A percentile compares a stretch with the other conserved stretches of the same genome.
Conservation (phyloP, 345 rosid species). For the Rhodamnia argentea region DNA sequence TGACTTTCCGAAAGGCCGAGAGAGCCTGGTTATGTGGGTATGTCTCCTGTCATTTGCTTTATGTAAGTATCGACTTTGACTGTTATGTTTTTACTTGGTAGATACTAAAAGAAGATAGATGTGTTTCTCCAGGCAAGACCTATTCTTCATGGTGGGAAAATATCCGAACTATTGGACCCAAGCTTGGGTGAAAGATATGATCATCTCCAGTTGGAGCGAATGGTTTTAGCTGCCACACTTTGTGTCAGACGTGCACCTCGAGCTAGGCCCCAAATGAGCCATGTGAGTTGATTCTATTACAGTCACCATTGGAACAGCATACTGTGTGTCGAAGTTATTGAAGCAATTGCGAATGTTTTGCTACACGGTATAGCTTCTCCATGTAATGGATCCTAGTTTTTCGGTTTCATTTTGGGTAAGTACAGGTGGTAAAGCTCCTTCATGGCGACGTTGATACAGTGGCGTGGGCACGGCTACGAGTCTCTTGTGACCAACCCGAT, state of each 20-base stretch:
- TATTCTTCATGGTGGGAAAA: slow-evolving; percentile 48
- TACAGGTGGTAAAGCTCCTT: slow-evolving; percentile 71
- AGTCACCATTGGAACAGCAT: background rate
- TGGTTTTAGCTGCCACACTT: slow-evolving; percentile 81
- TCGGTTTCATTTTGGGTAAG: background rate
- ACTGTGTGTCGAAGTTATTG: background rate
- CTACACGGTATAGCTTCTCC: background rate
- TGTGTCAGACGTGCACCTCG: slow-evolving; percentile 64
- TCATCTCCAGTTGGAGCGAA: slow-evolving; percentile 46
- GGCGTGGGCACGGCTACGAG: slow-evolving; percentile 57
- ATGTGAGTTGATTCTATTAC: slow-evolving; percentile 26
- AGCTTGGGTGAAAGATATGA: slow-evolving; percentile 28
- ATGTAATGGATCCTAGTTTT: background rate
- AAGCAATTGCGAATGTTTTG: background rate
- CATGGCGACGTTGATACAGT: slow-evolving; percentile 39
- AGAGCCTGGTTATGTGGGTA: slow-evolving; percentile 98
- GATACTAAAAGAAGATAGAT: background rate
- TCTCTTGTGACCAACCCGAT: slow-evolving; percentile 36
- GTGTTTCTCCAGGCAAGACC: slow-evolving; percentile 61
- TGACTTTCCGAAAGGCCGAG: slow-evolving; percentile 61
- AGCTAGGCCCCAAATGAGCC: slow-evolving; percentile 68
- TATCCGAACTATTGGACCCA: slow-evolving; percentile 54
- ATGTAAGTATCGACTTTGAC: background rate
- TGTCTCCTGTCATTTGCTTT: slow-evolving; percentile 4
- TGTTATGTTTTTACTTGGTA: background rate